A percentile compares a stretch with the other conserved stretches of the same genome.
Evolutionary conservation across 495 filamentous ascomycete species (phyloP).

Genomic region (Amphirosellinia nigrospora): DNA sequence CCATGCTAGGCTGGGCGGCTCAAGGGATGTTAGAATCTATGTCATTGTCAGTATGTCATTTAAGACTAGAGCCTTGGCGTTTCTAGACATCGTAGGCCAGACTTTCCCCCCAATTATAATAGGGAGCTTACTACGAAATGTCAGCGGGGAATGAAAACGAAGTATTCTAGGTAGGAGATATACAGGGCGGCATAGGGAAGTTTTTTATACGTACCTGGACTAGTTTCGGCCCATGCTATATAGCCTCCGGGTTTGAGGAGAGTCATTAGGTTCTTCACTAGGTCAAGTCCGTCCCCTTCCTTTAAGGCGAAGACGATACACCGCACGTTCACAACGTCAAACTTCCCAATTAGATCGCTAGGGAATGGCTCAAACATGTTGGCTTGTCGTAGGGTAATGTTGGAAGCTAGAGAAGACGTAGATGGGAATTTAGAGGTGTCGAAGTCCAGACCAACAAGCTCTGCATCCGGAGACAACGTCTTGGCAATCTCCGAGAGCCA

Average conservation of each 20-base stretch:
- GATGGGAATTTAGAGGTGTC: conserved; percentile 23
- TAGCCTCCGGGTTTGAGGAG: conserved; percentile 22
- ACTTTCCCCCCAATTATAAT: not conserved
- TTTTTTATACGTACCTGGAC: not conserved
- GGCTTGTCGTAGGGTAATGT: conserved; percentile 19
- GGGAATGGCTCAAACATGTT: conserved; percentile 19
- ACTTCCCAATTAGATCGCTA: conserved; percentile 15
- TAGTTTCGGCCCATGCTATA: conserved; percentile 22
- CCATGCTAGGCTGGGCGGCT: conserved; percentile 17
- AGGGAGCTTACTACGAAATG: not conserved
- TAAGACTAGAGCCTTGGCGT: not conserved
- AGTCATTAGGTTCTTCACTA: conserved; percentile 17
- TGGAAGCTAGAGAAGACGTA: not conserved
- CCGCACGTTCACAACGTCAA: conserved; percentile 22
- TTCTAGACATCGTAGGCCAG: too few relatives aligned
- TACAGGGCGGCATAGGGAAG: not conserved
- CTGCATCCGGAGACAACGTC: conserved; percentile 11
- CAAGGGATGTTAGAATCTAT: conserved; percentile 1
- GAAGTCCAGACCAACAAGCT: conserved; percentile 20
- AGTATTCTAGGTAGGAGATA: not conserved
- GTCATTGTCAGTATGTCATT: not conserved
- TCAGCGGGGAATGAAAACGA: not conserved
- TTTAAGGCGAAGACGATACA: conserved; percentile 21
- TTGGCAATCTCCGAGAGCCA: conserved; percentile 18
- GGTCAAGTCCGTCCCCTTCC: not conserved